A percentile compares a stretch with the other conserved stretches of the same genome.
These are phyloP conservation scores for Aspergillus sp. DNA, from an alignment of 2,329 filamentous ascomycete species.

Conservation along the genomic window DNA sequence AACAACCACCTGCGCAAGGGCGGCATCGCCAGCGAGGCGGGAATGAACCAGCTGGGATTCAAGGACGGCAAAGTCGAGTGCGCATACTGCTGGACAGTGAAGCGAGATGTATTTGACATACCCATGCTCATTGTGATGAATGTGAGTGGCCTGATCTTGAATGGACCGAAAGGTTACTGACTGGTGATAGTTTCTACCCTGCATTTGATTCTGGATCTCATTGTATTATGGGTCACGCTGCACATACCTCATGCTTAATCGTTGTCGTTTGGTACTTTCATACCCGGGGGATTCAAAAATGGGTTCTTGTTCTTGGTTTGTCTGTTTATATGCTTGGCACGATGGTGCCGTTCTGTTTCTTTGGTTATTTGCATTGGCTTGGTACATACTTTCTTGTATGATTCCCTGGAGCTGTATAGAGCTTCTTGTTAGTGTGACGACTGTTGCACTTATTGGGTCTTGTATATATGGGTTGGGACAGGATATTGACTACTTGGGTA, in stretches of 20 bases:
- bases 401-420: slow-evolving; percentile 1
- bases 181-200: slow-evolving; percentile 41
- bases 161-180: slow-evolving; percentile 10
- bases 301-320: neutral
- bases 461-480: neutral
- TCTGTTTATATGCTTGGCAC: neutral
- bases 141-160: slow-evolving; percentile 58
- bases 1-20: slow-evolving; percentile 43
- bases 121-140: slow-evolving; percentile 98
- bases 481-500: neutral
- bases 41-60: slow-evolving; percentile 74
- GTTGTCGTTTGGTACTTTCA: neutral
- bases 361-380: neutral
- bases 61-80: slow-evolving; percentile 91
- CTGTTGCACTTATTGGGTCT: neutral
- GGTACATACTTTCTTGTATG: neutral
- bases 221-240: slow-evolving; percentile 6
- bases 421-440: neutral
- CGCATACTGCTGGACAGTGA: slow-evolving; percentile 95
- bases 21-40: slow-evolving; percentile 54
- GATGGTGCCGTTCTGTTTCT: neutral
- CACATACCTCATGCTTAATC: neutral
- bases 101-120: slow-evolving; percentile 95
- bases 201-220: slow-evolving; percentile 36
- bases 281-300: slow-evolving; percentile 4